Evolutionary conservation across 2,329 filamentous ascomycete genomes (phyloP), one percentile per base, ranked within the genome.

Genomic region (Emmonsia crescens): DNA sequence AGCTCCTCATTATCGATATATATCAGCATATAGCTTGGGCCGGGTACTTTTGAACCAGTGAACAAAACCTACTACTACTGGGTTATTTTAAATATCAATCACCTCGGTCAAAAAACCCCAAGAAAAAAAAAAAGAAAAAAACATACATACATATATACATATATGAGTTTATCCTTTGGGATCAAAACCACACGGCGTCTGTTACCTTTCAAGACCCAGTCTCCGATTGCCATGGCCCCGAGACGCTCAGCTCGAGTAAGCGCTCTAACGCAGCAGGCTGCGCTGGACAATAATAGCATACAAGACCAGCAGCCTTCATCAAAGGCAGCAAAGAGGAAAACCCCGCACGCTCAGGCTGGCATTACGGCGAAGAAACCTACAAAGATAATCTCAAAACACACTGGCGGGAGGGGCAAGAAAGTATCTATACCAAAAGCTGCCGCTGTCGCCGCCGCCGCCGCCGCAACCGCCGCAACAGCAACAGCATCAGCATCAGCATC

Each of bases 241-340:
- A 72, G 82, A 65, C 79, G 82, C 60, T 84, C 82, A 54, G 72
- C 78, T 49, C 77, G 82, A 52, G 73, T 81, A 38, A 74, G 73
- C 57, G 70, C 72, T 16, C 69, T 67, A 55, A 68, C 64, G 14
- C 60, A 67, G 58, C 63, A 67, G 40, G 21, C 64, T 42, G 60
- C 65, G 3, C 60, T 67, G 14, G 62, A 68, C 27, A 65, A 68
- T 66, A 66, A 33, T 68, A 66, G 63, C 72, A 72, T 59, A 33
- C 64, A 38, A 38, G 19, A 10, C 56, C 46, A 40, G 31, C 9
- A 9, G n/a, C 40, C 57, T 10, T 57, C 59, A 31, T n/a, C n/a
- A 55, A 33, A 42, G 40, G 51, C 33, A 40, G n/a, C n/a, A n/a
- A n/a, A n/a, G n/a, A 65, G 61, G 59, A 63, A 62, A 33, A 56